Percentiles rank a stretch among this genome's conserved stretches.
Evolutionary conservation across 768 basidiomycete genomes (phyloP).

Genomic region (Hypholoma sublateritium): DNA sequence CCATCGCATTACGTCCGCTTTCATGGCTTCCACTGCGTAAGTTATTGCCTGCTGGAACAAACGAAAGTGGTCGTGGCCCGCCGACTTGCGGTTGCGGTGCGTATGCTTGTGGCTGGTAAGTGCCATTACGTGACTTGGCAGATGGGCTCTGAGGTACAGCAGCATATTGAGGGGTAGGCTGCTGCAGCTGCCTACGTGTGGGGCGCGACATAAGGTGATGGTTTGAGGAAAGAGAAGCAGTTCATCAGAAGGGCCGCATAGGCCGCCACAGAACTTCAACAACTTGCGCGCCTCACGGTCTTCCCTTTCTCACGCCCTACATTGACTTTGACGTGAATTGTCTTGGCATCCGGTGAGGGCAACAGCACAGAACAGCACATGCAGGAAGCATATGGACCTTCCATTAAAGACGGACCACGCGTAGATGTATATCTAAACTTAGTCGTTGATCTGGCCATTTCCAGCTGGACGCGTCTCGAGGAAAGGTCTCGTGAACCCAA

Average conservation of each 20-base stretch:
- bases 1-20: conserved; percentile 51
- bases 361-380: no score
- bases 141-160: conserved; percentile 58
- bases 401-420: no score
- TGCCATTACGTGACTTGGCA: conserved; percentile 20
- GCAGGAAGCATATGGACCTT: no score
- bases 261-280: no score
- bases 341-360: background rate
- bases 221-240: conserved; percentile 13
- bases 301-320: no score
- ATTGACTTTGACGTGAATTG: background rate
- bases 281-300: no score
- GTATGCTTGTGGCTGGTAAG: conserved; percentile 11
- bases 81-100: conserved; percentile 26
- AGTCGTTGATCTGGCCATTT: no score
- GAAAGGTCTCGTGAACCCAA: background rate
- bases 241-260: background rate
- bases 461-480: background rate
- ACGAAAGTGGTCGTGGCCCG: conserved; percentile 22
- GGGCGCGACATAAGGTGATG: conserved; percentile 36
- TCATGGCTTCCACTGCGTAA: conserved; percentile 27
- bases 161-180: conserved; percentile 57
- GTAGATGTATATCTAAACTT: no score
- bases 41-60: conserved; percentile 23
- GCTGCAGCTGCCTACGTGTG: conserved; percentile 37